These are phyloP conservation scores for Ochetophila trinervis DNA, from an alignment of 306 rosid species.

Conservation along the genomic window DNA sequence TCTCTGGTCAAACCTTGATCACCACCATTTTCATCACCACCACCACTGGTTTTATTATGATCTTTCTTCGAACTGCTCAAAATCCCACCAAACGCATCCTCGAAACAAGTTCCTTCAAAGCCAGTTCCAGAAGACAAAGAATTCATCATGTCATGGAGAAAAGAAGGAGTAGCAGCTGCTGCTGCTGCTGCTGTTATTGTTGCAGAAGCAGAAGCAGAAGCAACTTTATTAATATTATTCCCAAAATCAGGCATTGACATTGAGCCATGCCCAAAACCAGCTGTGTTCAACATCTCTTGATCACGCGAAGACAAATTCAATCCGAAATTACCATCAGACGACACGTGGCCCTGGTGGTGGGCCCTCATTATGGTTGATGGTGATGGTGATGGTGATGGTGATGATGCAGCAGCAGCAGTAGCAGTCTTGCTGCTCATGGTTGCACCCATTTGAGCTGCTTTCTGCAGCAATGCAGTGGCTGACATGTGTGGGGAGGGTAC, in stretches of 20 bases:
- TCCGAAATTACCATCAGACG: conserved; percentile 34
- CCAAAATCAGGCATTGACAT: conserved; percentile 33
- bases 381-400: conserved; percentile 17
- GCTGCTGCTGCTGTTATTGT: neutral
- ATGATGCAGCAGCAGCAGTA: neutral
- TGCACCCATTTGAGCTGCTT: conserved; percentile 96
- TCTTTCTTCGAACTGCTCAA: conserved; percentile 17
- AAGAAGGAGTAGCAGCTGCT: conserved; percentile 12
- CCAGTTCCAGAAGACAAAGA: conserved; percentile 47
- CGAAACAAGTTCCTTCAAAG: conserved; percentile 51
- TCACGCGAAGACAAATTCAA: conserved; percentile 55
- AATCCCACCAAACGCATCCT: conserved; percentile 55
- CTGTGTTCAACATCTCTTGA: conserved; percentile 10
- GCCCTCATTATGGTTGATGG: conserved; percentile 34
- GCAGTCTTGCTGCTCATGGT: conserved; percentile 41
- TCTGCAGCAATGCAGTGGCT: conserved; percentile 95
- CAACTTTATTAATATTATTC: conserved; percentile 12
- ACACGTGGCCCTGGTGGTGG: conserved; percentile 65
- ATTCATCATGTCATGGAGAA: conserved; percentile 56
- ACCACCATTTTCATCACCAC: neutral
- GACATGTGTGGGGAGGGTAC: conserved; percentile 81
- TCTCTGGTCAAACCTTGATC: conserved; percentile 60
- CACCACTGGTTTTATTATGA: neutral
- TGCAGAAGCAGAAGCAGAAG: neutral
- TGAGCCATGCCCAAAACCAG: conserved; percentile 18